A percentile compares a stretch with the other conserved stretches of the same genome.
Evolutionary conservation across 768 basidiomycete species (phyloP).

Genomic region (Boletus sp.): DNA sequence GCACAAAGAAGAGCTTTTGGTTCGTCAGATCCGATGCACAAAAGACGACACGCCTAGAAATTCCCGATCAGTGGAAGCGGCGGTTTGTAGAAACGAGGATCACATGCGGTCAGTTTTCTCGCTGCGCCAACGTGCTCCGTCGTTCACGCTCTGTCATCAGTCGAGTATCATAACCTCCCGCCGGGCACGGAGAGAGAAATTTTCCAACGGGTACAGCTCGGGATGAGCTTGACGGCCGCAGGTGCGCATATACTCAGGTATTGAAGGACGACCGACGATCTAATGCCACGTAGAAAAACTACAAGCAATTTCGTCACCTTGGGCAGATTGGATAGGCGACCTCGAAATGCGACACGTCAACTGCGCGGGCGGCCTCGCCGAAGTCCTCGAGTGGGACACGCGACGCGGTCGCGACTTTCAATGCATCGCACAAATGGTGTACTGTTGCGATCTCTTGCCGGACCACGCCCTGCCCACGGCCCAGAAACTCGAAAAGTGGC

Average conservation of each 20-base stretch:
- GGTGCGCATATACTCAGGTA: slow-evolving; percentile 37
- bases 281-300: slow-evolving; percentile 58
- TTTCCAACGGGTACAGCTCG: slow-evolving; percentile 80
- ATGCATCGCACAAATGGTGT: slow-evolving; percentile 67
- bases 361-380: slow-evolving; percentile 57
- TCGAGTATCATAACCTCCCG: slow-evolving; percentile 62
- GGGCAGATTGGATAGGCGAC: slow-evolving; percentile 62
- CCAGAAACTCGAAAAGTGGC: slow-evolving; percentile 52
- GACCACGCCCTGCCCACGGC: slow-evolving; percentile 51
- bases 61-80: slow-evolving; percentile 52
- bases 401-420: slow-evolving; percentile 77
- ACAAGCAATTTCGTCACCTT: slow-evolving; percentile 72
- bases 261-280: background rate
- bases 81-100: slow-evolving; percentile 55
- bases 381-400: slow-evolving; percentile 59
- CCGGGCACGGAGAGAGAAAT: slow-evolving; percentile 70
- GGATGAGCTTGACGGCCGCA: slow-evolving; percentile 70
- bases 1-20: slow-evolving; percentile 62
- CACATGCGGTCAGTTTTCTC: slow-evolving; percentile 56
- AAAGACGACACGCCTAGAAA: slow-evolving; percentile 44
- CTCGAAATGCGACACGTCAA: slow-evolving; percentile 58
- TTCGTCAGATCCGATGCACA: slow-evolving; percentile 51
- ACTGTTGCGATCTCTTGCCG: slow-evolving; percentile 55
- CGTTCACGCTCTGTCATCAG: slow-evolving; percentile 34
- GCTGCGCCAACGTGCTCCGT: background rate